Evolutionary conservation across 2,329 filamentous ascomycete species (phyloP), one percentile per base, ranked within the genome.

Genomic region (Davidsoniella eucalypti): DNA sequence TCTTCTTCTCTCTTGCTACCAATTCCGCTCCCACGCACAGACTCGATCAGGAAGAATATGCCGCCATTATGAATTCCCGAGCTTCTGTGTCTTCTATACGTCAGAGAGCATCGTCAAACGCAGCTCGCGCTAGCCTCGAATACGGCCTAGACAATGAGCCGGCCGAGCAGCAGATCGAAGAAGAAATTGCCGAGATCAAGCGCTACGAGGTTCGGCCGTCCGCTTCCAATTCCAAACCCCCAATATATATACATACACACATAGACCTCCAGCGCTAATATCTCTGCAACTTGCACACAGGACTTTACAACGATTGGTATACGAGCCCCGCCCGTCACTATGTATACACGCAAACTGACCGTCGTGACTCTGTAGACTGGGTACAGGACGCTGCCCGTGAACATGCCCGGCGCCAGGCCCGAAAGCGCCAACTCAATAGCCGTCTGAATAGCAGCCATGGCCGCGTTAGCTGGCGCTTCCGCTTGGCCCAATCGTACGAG

Each of bases 141-240:
- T 67, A 69, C 16, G 52, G 48, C 14, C 44, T 49, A 16, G 33
- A 43, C 12, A 21, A 41, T 12, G 44, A 53, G 23, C 44, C 46
- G 8, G 51, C 21, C 36, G 77, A 84, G 59, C 76, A 81, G 54
- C 78, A 82, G 55, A 86, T 94, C 57, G 84, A 87, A 54, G 88
- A 96, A 61, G 92, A 98, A 68, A 94, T 98, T 61, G 88, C 84
- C 23, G 84, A 95, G 69, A 96, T 98, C 63, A 95, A 95, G 68
- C 78, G 90, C 68, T 98, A 98, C 67, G 92, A 94, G 69, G 78
- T 81, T 36, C 39, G 49, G 63, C 55, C 65, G n/a, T 26, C 44
- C 14, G 2, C 25, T 17, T 21, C 2, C 17, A 8, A 5, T 23
- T 23, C 10, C 10, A 16, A n/a, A 5, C 2, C 10, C 39, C 12